Conservation (phyloP, 495 filamentous ascomycete genomes). For the Aspergillus cavernicola region DNA sequence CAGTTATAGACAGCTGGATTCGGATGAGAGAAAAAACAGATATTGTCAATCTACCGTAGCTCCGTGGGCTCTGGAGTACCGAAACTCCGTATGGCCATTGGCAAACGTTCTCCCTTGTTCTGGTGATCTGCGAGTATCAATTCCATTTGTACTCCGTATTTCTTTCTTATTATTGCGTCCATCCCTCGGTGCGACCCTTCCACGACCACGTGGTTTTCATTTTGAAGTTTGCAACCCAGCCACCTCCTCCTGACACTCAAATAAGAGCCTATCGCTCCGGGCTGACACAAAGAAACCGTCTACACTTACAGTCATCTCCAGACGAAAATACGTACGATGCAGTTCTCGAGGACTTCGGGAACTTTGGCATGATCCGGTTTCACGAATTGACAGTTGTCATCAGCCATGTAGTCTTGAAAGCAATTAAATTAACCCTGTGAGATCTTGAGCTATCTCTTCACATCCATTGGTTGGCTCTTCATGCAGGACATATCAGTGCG, state of each 20-base stretch:
- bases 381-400: slow-evolving; percentile 4
- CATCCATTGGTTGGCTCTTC: slow-evolving; percentile 2
- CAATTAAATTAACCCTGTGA: not conserved
- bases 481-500: slow-evolving; percentile 13
- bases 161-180: not conserved
- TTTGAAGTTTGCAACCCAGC: not conserved
- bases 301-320: no score
- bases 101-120: not conserved
- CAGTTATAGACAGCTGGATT: no score
- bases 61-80: no score
- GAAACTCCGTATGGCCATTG: not conserved
- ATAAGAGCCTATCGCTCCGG: not conserved
- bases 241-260: not conserved
- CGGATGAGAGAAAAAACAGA: no score
- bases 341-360: not conserved
- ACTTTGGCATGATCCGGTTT: not conserved
- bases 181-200: not conserved
- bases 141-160: not conserved
- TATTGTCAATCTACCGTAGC: no score
- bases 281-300: not conserved
- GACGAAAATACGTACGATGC: not conserved
- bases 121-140: not conserved
- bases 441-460: not conserved
- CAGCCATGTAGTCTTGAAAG: not conserved
- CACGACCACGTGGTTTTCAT: not conserved